Percentiles rank a stretch among this genome's conserved stretches.
phyloP scores from a whole-genome alignment of 108 stramenopile genomes.

The Cylindrotheca fusiformis region DNA sequence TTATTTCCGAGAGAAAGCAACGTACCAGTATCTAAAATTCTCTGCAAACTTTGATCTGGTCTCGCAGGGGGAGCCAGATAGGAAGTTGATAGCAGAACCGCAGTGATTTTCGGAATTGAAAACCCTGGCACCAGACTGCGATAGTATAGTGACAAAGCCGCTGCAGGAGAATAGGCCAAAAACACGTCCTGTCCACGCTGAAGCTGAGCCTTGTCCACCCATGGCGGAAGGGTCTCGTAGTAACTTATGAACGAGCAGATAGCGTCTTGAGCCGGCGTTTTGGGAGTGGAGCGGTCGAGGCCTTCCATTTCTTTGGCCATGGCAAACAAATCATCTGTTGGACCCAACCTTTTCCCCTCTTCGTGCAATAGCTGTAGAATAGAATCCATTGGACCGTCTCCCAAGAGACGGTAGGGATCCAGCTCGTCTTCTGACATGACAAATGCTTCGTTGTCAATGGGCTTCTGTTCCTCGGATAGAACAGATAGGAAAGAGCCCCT shows the following conservation, averaged over 20 bases:
- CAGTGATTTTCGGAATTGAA: slow-evolving; percentile 71
- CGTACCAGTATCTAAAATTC: slow-evolving; percentile 68
- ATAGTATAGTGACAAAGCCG: slow-evolving; percentile 62
- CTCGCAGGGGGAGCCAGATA: slow-evolving; percentile 65
- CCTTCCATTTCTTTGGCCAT: slow-evolving; percentile 9
- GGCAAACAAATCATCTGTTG: slow-evolving; percentile 41
- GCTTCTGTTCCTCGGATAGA: background rate
- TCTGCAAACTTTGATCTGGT: slow-evolving; percentile 35
- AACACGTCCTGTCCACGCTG: slow-evolving; percentile 77
- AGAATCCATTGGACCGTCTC: slow-evolving; percentile 63
- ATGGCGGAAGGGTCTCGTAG: slow-evolving; percentile 44
- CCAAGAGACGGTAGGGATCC: slow-evolving; percentile 61
- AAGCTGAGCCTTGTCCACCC: slow-evolving; percentile 72
- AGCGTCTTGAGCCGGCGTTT: background rate
- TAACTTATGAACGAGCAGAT: slow-evolving; percentile 28
- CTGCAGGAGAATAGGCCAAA: slow-evolving; percentile 58
- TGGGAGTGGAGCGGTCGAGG: background rate
- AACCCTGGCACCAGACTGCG: slow-evolving; percentile 73
- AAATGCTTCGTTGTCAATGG: slow-evolving; percentile 35
- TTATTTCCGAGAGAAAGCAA: background rate
- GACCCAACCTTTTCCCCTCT: slow-evolving; percentile 18
- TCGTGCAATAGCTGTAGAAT: slow-evolving; percentile 41
- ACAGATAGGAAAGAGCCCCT: background rate
- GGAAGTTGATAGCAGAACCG: slow-evolving; percentile 56
- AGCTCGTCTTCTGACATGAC: slow-evolving; percentile 50